Evolutionary conservation across 495 filamentous ascomycete genomes (phyloP).

Genomic region (Penicillium samsonianum): DNA sequence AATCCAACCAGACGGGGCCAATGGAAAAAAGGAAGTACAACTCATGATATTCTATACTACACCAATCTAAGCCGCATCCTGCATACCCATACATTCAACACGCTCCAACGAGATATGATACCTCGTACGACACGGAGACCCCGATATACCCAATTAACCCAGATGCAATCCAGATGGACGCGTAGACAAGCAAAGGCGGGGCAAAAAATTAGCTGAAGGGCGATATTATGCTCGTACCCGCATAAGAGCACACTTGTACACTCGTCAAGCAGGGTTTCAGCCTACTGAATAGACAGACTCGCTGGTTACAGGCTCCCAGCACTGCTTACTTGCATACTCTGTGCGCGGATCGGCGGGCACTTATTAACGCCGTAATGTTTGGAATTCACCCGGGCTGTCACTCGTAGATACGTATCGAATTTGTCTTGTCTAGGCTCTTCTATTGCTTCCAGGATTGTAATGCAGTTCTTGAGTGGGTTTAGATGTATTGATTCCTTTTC

Average conservation of each 20-base stretch:
- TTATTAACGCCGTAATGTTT: not conserved
- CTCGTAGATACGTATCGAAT: not conserved
- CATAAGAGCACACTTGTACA: not conserved
- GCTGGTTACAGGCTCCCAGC: not conserved
- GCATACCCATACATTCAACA: not conserved
- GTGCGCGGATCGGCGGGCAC: not conserved
- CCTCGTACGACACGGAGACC: conserved; percentile 3
- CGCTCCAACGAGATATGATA: not conserved
- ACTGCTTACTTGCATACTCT: conserved; percentile 6
- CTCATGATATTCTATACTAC: not conserved
- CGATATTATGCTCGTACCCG: not conserved
- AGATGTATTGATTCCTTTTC: not conserved
- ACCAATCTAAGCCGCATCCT: not conserved
- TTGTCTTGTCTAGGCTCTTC: not conserved
- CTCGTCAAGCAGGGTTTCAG: not conserved
- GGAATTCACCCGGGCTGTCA: not conserved
- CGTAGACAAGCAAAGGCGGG: not conserved
- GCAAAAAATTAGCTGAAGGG: not conserved
- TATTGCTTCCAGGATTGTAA: not conserved
- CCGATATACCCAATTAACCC: conserved; percentile 1
- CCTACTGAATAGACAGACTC: not conserved
- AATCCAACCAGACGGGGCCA: not conserved
- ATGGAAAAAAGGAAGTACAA: not conserved
- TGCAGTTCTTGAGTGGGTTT: not conserved
- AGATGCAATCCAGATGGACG: not conserved